phyloP scores from a whole-genome alignment of 2,329 filamentous ascomycete species.

The Colletotrichum theobromicola region DNA sequence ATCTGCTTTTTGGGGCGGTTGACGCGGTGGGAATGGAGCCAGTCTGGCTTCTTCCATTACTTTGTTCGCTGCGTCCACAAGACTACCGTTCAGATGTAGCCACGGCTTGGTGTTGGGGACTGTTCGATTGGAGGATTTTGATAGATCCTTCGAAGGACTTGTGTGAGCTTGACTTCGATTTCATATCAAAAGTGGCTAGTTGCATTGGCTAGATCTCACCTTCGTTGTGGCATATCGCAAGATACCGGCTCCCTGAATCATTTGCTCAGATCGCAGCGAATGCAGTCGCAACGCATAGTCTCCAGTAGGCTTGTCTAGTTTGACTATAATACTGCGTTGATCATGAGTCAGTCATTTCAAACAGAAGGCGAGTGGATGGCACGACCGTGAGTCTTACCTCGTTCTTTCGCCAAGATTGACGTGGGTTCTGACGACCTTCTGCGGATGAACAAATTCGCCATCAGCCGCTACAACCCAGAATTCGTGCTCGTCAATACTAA shows the following conservation, averaged over 20 bases:
- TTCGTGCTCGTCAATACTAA: constrained; percentile 56
- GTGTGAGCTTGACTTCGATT: background rate
- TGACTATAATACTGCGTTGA: background rate
- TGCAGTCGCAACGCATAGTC: constrained; percentile 2
- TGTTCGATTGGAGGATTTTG: background rate
- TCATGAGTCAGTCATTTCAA: rapidly evolving
- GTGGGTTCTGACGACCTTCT: constrained; percentile 28
- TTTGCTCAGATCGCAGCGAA: background rate
- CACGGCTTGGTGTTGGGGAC: background rate
- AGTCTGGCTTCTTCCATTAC: background rate
- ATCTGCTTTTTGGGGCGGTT: background rate
- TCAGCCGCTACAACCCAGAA: constrained; percentile 61
- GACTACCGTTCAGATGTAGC: constrained; percentile 3
- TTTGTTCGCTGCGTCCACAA: background rate
- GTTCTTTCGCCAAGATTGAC: constrained; percentile 2
- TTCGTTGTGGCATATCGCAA: background rate
- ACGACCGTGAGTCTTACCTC: background rate
- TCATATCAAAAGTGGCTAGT: rapidly evolving
- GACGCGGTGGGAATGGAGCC: background rate
- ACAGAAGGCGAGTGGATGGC: rapidly evolving
- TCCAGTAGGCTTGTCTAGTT: background rate
- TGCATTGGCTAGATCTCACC: background rate
- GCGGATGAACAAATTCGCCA: constrained; percentile 57
- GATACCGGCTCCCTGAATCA: background rate
- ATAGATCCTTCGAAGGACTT: background rate